phyloP scores from a whole-genome alignment of 495 filamentous ascomycete genomes.

The Thozetella sp. region DNA sequence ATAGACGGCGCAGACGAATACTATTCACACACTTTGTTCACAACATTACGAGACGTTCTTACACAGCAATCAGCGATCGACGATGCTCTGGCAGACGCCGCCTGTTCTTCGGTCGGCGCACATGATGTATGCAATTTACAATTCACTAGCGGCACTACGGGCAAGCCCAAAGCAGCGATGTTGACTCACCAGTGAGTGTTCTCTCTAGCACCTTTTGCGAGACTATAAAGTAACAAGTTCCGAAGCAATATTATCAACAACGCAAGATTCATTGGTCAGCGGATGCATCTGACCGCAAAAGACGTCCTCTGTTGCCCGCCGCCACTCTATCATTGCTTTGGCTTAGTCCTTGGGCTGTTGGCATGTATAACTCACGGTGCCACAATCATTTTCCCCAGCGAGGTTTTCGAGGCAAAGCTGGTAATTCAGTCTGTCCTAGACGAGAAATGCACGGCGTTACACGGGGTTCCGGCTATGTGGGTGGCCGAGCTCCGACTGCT shows the following conservation, averaged over 20 bases:
- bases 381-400: conserved; percentile 66
- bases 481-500: conserved; percentile 59
- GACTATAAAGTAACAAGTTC: conserved; percentile 8
- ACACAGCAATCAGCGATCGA: conserved; percentile 34
- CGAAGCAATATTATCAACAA: conserved; percentile 70
- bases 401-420: conserved; percentile 62
- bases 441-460: conserved; percentile 68
- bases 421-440: conserved; percentile 59
- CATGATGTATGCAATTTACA: conserved; percentile 70
- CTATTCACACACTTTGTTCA: conserved; percentile 46
- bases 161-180: conserved; percentile 73
- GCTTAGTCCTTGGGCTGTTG: conserved; percentile 69
- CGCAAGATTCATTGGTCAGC: conserved; percentile 66
- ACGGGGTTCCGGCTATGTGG: conserved; percentile 76
- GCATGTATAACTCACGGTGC: conserved; percentile 66
- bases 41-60: conserved; percentile 25
- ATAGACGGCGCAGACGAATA: conserved; percentile 52
- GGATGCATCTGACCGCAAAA: conserved; percentile 62
- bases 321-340: conserved; percentile 75
- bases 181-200: conserved; percentile 63
- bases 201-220: background rate
- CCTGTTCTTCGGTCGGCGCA: conserved; percentile 55
- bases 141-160: conserved; percentile 73
- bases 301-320: conserved; percentile 72
- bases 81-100: no score